Evolutionary conservation across 768 basidiomycete genomes (phyloP).

Genomic region (Trametes meyenii): DNA sequence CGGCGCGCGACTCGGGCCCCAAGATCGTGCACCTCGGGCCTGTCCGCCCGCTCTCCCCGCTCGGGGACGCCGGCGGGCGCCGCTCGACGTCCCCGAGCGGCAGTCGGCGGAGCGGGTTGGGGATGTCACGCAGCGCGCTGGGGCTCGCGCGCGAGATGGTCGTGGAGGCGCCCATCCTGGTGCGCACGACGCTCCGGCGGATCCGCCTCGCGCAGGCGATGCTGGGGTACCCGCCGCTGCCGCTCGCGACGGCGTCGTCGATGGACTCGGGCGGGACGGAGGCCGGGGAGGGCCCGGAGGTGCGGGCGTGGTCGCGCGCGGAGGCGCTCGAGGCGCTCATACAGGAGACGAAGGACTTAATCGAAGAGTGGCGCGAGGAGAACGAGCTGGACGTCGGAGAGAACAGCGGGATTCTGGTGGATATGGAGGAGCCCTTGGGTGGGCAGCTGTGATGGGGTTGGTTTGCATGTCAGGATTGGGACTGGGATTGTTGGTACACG

Average conservation of each 20-base stretch:
- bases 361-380: constrained; percentile 56
- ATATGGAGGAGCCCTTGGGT: constrained; percentile 20
- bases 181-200: constrained; percentile 60
- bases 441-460: neutral
- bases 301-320: constrained; percentile 53
- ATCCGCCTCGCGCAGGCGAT: constrained; percentile 63
- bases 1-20: constrained; percentile 41
- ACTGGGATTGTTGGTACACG: neutral
- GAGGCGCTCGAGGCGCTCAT: constrained; percentile 55
- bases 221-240: constrained; percentile 66
- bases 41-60: constrained; percentile 28
- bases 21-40: constrained; percentile 68
- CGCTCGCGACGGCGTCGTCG: constrained; percentile 40
- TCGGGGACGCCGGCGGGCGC: neutral
- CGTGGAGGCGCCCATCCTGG: constrained; percentile 54
- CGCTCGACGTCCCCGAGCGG: constrained; percentile 14
- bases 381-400: constrained; percentile 17
- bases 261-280: constrained; percentile 36
- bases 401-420: constrained; percentile 26
- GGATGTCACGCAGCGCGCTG: constrained; percentile 21
- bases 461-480: neutral
- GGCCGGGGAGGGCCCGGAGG: constrained; percentile 20
- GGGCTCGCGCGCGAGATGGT: constrained; percentile 41
- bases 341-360: constrained; percentile 56
- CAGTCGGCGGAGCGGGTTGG: constrained; percentile 7